These are phyloP conservation scores for Sclerotinia subarctica DNA, from an alignment of 2,329 filamentous ascomycete genomes.

Conservation along the genomic window DNA sequence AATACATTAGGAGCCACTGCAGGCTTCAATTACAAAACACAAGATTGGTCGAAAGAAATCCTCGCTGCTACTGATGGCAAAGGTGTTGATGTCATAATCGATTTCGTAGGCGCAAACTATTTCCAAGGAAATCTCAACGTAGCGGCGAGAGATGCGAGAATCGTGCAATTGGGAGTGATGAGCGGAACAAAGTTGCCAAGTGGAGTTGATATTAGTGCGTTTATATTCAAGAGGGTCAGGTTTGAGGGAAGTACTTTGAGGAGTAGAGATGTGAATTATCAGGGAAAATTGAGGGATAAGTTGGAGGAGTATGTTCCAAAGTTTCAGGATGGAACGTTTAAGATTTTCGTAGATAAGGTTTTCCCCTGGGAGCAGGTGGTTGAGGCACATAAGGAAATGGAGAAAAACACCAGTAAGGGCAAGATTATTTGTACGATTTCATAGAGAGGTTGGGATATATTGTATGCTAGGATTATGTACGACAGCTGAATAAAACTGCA, in stretches of 20 bases:
- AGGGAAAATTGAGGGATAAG: constrained; percentile 71
- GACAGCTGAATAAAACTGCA: not conserved
- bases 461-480: not conserved
- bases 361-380: constrained; percentile 73
- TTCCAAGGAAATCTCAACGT: constrained; percentile 77
- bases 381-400: constrained; percentile 69
- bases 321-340: constrained; percentile 71
- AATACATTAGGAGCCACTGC: constrained; percentile 71
- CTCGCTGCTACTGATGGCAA: constrained; percentile 67
- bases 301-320: constrained; percentile 71
- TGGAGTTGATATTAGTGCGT: constrained; percentile 67
- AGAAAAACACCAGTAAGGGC: constrained; percentile 68
- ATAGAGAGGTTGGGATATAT: constrained; percentile 8
- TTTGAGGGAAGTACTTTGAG: constrained; percentile 82
- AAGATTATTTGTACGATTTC: constrained; percentile 60
- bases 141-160: constrained; percentile 69
- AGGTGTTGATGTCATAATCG: constrained; percentile 83
- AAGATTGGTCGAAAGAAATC: constrained; percentile 73
- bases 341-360: constrained; percentile 77
- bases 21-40: constrained; percentile 79
- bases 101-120: constrained; percentile 78
- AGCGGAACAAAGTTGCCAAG: constrained; percentile 64
- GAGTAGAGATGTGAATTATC: constrained; percentile 75
- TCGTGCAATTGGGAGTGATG: constrained; percentile 74
- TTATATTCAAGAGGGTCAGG: constrained; percentile 74